These are phyloP conservation scores for Suillus sp. DNA, from an alignment of 768 basidiomycete species.

Conservation along the genomic window DNA sequence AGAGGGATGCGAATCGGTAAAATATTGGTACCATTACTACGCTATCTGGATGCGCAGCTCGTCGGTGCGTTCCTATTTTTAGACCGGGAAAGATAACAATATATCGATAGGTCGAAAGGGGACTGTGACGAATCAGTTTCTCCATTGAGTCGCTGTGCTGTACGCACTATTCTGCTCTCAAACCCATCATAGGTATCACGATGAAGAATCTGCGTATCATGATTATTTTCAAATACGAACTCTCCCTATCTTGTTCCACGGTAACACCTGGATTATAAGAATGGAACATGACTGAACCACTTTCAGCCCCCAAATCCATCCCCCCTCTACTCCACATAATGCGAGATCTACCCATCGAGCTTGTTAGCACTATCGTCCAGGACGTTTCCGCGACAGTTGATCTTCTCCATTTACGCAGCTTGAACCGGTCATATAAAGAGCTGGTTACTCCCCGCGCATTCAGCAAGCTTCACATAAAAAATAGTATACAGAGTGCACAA, in stretches of 20 bases:
- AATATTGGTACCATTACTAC: background rate
- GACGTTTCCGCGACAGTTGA: conserved; percentile 26
- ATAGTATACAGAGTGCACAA: conserved; percentile 31
- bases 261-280: background rate
- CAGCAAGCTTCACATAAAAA: conserved; percentile 25
- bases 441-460: conserved; percentile 30
- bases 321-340: conserved; percentile 14
- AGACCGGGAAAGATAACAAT: background rate
- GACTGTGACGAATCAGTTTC: background rate
- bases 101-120: background rate
- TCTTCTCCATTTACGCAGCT: conserved; percentile 29
- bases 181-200: too few relatives aligned
- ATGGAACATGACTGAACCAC: background rate
- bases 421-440: conserved; percentile 28
- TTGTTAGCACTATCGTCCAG: conserved; percentile 26
- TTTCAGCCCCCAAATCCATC: background rate
- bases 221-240: background rate
- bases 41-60: background rate
- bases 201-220: background rate
- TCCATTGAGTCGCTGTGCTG: too few relatives aligned
- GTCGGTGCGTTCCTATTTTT: background rate
- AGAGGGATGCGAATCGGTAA: background rate
- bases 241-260: background rate
- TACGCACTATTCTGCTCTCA: too few relatives aligned
- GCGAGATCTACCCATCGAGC: conserved; percentile 31